A percentile compares a stretch with the other conserved stretches of the same genome.
Evolutionary conservation across 2,329 filamentous ascomycete genomes (phyloP).

Genomic region (Rutstroemia sp.): DNA sequence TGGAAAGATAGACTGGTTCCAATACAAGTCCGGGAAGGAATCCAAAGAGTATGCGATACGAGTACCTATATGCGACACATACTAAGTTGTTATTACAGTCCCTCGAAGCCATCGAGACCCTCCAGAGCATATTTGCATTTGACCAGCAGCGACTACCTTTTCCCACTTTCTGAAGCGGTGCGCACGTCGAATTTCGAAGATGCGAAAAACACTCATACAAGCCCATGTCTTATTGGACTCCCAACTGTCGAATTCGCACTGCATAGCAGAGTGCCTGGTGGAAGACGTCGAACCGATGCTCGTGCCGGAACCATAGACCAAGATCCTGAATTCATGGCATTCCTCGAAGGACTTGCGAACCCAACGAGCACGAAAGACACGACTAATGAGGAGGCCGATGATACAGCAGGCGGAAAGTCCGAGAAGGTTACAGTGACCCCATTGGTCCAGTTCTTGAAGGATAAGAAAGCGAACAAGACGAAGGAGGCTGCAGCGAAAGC

Average conservation of each 20-base stretch:
- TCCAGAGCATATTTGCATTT: constrained; percentile 79
- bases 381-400: constrained; percentile 29
- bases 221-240: constrained; percentile 65
- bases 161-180: constrained; percentile 61
- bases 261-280: constrained; percentile 74
- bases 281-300: constrained; percentile 68
- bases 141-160: constrained; percentile 60
- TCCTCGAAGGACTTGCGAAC: constrained; percentile 81
- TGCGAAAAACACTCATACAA: constrained; percentile 67
- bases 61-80: not conserved
- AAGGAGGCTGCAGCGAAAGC: constrained; percentile 51
- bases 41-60: constrained; percentile 64
- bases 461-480: constrained; percentile 76
- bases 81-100: constrained; percentile 37
- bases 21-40: constrained; percentile 66
- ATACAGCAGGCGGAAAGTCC: constrained; percentile 15
- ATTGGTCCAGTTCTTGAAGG: constrained; percentile 79
- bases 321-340: constrained; percentile 90
- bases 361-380: constrained; percentile 43
- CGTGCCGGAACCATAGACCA: constrained; percentile 94
- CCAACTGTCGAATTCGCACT: constrained; percentile 75
- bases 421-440: constrained; percentile 75
- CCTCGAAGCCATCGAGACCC: constrained; percentile 78
- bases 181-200: constrained; percentile 69
- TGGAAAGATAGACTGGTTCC: constrained; percentile 79